phyloP scores from a whole-genome alignment of 352 stramenopile species.

The Globisporangium viniferum region DNA sequence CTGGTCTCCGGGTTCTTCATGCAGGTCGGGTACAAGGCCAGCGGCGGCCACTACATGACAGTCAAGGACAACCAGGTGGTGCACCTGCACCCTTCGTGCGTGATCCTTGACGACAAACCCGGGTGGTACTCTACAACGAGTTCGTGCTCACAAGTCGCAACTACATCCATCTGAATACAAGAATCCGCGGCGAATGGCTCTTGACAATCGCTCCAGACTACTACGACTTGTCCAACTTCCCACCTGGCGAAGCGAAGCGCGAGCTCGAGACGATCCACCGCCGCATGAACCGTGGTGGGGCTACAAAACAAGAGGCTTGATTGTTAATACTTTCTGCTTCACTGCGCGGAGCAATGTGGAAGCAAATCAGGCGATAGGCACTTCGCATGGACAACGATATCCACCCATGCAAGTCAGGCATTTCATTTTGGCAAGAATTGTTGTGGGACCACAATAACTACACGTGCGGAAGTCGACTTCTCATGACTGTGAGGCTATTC shows the following conservation, averaged over 20 bases:
- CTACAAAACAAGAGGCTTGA: too few species aligned
- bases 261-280: constrained; percentile 91
- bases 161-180: constrained; percentile 98
- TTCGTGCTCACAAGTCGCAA: constrained; percentile 99
- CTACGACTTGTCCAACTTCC: constrained; percentile 98
- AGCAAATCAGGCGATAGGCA: too few species aligned
- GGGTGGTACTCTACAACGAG: constrained; percentile 98
- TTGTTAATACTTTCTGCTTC: too few species aligned
- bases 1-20: constrained; percentile 98
- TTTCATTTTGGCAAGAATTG: too few species aligned
- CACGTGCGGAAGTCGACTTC: too few species aligned
- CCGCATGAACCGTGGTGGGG: constrained; percentile 28
- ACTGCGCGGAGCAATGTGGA: too few species aligned
- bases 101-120: constrained; percentile 92
- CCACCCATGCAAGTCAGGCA: too few species aligned
- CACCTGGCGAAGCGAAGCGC: constrained; percentile 92
- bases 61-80: constrained; percentile 99
- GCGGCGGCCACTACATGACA: constrained; percentile 95
- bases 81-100: constrained; percentile 95
- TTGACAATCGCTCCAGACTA: constrained; percentile 91
- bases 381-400: too few species aligned
- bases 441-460: too few species aligned
- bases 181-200: constrained; percentile 91
- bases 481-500: too few species aligned
- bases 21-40: constrained; percentile 90